These are phyloP conservation scores for Colletotrichum sp. DNA, from an alignment of 2,329 filamentous ascomycete species.

Conservation along the genomic window DNA sequence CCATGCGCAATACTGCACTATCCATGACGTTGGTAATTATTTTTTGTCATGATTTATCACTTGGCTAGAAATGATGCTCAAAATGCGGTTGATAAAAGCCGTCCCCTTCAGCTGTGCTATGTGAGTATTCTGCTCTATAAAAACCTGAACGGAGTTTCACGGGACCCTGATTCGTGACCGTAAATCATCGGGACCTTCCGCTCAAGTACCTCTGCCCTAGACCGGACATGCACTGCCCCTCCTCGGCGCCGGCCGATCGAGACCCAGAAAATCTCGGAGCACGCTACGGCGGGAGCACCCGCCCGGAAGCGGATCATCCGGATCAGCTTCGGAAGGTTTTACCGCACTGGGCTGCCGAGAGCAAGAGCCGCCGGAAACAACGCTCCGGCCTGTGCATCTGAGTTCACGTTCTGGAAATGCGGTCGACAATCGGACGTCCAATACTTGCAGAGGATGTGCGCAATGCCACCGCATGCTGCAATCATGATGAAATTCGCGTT, in stretches of 20 bases:
- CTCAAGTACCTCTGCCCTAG: background rate
- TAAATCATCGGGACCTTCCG: background rate
- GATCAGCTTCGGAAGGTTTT: background rate
- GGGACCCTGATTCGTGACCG: background rate
- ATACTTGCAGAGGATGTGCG: background rate
- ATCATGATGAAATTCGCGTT: constrained; percentile 7
- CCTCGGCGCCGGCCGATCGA: constrained; percentile 4
- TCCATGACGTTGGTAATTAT: too few relatives aligned
- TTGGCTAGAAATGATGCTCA: background rate
- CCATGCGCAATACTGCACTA: too few relatives aligned
- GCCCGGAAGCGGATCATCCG: background rate
- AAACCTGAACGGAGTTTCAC: too few relatives aligned
- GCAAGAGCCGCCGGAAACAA: background rate
- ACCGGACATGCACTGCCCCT: background rate
- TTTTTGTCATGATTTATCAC: background rate
- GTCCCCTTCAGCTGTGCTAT: too few relatives aligned
- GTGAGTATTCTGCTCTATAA: too few relatives aligned
- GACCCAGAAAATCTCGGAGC: background rate
- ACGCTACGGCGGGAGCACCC: background rate
- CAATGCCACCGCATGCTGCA: background rate
- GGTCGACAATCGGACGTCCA: background rate
- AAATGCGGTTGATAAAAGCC: too few relatives aligned
- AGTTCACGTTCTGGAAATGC: background rate
- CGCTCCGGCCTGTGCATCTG: background rate
- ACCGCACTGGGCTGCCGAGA: background rate